A percentile compares a stretch with the other conserved stretches of the same genome.
These are phyloP conservation scores for Mortierella alpina DNA, from an alignment of 192 early-diverging fungal species.

Conservation along the genomic window DNA sequence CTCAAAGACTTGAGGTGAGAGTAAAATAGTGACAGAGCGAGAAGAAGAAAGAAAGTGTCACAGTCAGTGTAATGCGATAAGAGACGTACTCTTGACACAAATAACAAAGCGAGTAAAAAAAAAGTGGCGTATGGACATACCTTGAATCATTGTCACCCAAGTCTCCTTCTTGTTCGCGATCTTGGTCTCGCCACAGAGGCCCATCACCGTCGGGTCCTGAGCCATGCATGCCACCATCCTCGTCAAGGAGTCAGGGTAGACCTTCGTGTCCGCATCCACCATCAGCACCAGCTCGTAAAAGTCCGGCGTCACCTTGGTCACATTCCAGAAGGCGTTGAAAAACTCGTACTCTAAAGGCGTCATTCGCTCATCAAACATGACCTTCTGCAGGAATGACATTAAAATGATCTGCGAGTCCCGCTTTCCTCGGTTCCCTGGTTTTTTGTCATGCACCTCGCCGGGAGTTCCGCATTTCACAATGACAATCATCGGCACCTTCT, in stretches of 20 bases:
- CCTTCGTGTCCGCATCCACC: conserved; percentile 78
- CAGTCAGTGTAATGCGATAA: neutral
- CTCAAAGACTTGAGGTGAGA: conserved; percentile 60
- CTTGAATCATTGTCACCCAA: conserved; percentile 76
- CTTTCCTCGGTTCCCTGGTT: conserved; percentile 90
- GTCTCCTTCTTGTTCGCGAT: conserved; percentile 76
- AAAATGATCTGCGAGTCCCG: conserved; percentile 94
- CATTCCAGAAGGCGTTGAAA: conserved; percentile 77
- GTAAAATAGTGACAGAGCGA: conserved; percentile 54
- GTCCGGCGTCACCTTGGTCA: conserved; percentile 76
- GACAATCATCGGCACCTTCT: conserved; percentile 75
- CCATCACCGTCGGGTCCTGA: conserved; percentile 69
- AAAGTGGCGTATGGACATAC: conserved; percentile 15
- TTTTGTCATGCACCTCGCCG: conserved; percentile 69
- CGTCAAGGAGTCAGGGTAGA: conserved; percentile 65
- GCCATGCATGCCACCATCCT: conserved; percentile 67
- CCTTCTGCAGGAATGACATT: conserved; percentile 92
- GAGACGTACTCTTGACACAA: neutral
- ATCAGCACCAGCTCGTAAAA: conserved; percentile 80
- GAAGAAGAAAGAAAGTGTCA: conserved; percentile 4
- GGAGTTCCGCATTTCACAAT: conserved; percentile 82
- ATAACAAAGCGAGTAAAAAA: neutral
- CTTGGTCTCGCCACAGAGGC: conserved; percentile 75
- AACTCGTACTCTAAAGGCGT: conserved; percentile 82
- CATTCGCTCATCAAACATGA: conserved; percentile 85